Evolutionary conservation across 2,329 filamentous ascomycete genomes (phyloP), one percentile per base, ranked within the genome.

Genomic region (Diaporthe helianthi): DNA sequence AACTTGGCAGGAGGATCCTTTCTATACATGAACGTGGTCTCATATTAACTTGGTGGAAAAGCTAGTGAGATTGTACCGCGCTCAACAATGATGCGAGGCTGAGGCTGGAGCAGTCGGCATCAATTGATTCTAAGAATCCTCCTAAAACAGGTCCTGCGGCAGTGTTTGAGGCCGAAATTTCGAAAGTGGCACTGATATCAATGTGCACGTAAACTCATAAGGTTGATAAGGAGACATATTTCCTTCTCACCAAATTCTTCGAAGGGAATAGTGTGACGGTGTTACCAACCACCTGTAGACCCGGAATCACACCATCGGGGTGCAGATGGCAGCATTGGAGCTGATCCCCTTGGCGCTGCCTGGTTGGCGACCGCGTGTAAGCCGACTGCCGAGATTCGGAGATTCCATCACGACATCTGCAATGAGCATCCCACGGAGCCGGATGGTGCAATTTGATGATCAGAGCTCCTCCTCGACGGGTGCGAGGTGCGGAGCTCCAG

Each of bases 381-480:
- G 53, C 65, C 44, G 65, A 67, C 52, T 58, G 41, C 65, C 65
- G 65, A 67, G n/a, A 38, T 36, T 58, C 65, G 65, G 65, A 67
- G 52, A 67, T 58, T 38, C 2, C 52, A 67, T 60, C 65, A 58
- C 33, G 52, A 49, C 65, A 49, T 58, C 31, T 49, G 31, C 29
- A 49, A 67, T 58, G 41, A 58, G 29, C 64, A 46, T 22, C 47
- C 26, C 51, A 55, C 26, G 64, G 19, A 36, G 64, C 41, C 53
- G 29, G 64, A 47, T 47, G 52, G 41, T 58, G 29, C 52, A 49
- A 58, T 47, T 8, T 22, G 29, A 47, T n/a, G 44, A 49, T 5
- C 29, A 36, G 29, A 36, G 44, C 58, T 26, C 44, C 26, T 36
- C 24, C 58, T n/a, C 15, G 7, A 46, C 44, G 44, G 58, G 58